Evolutionary conservation across 2,329 filamentous ascomycete species (phyloP).

Genomic region (Dothiorella sarmentorum): DNA sequence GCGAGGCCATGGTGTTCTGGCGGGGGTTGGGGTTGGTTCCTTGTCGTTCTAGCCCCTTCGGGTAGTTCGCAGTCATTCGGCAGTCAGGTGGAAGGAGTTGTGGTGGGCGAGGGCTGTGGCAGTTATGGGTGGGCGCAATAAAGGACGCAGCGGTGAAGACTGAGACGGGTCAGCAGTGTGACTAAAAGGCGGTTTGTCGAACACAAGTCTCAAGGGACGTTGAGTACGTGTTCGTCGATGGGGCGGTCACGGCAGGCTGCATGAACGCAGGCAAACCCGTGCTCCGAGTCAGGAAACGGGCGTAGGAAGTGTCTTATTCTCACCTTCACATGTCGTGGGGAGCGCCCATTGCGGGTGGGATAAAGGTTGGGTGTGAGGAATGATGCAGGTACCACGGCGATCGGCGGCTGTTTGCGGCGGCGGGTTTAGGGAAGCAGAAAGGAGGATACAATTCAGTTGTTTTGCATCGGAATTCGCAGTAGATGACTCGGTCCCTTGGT

Average conservation of each 20-base stretch:
- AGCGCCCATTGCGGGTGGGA: not conserved
- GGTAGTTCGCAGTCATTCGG: conserved; percentile 16
- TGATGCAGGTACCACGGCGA: conserved; percentile 13
- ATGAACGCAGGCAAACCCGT: conserved; percentile 28
- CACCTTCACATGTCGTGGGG: conserved; percentile 17
- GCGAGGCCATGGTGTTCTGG: conserved; percentile 14
- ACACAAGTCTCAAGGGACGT: conserved; percentile 29
- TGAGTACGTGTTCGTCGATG: conserved; percentile 32
- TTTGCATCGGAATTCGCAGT: conserved; percentile 11
- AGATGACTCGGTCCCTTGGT: conserved; percentile 9
- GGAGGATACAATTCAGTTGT: conserved; percentile 9
- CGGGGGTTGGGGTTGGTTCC: conserved; percentile 6
- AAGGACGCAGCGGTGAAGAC: conserved; percentile 31
- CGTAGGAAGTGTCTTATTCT: not conserved
- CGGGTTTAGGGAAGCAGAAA: not conserved
- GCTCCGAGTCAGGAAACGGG: conserved; percentile 29
- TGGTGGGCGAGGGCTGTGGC: conserved; percentile 20
- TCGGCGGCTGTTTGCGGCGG: conserved; percentile 16
- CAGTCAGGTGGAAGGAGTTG: not conserved
- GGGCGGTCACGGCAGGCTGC: conserved; percentile 28
- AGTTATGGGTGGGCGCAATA: conserved; percentile 21
- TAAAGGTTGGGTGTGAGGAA: conserved; percentile 12
- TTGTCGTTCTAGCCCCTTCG: conserved; percentile 18
- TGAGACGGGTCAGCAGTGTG: conserved; percentile 34
- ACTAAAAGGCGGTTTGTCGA: conserved; percentile 35